Percentiles rank a stretch among this genome's conserved stretches.
phyloP scores from a whole-genome alignment of 805 yeast species.

The Cyberlindnera samutprakarnensis region DNA sequence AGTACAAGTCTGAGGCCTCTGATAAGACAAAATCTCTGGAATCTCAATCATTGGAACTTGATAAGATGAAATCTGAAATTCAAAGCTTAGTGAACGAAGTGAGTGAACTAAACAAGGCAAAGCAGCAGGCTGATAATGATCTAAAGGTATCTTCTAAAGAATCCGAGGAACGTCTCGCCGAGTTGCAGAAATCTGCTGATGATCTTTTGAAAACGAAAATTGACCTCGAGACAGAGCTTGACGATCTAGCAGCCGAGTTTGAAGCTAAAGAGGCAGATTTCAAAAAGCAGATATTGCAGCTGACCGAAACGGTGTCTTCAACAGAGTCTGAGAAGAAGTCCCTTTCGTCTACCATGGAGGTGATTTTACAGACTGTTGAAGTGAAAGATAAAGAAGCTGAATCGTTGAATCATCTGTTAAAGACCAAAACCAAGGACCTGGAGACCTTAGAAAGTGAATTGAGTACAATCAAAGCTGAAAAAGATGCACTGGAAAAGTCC shows the following conservation, averaged over 20 bases:
- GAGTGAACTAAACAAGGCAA: no score
- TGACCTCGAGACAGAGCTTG: slow-evolving; percentile 18
- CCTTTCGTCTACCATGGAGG: slow-evolving; percentile 23
- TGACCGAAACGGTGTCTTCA: slow-evolving; percentile 22
- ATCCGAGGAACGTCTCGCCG: slow-evolving; percentile 1
- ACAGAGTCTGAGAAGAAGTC: slow-evolving; percentile 27
- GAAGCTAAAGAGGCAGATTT: slow-evolving; percentile 23
- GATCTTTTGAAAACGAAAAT: slow-evolving; percentile 3
- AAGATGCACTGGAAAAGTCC: background rate
- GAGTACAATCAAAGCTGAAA: slow-evolving; percentile 1
- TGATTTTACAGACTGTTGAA: slow-evolving; percentile 27
- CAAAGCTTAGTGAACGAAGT: no score
- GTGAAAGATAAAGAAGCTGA: slow-evolving; percentile 19
- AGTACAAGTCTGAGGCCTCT: no score
- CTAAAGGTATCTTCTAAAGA: background rate
- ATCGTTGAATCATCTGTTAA: slow-evolving; percentile 8
- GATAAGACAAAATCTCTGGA: no score
- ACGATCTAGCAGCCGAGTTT: slow-evolving; percentile 20
- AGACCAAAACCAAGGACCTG: slow-evolving; percentile 6
- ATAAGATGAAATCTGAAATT: no score
- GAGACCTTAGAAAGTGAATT: slow-evolving; percentile 4
- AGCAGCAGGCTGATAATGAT: slow-evolving; percentile 1
- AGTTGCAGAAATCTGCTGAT: slow-evolving; percentile 3
- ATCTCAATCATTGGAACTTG: no score
- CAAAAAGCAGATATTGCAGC: slow-evolving; percentile 18